These are phyloP conservation scores for Cryptosporidium canis DNA, from an alignment of 169 alveolate species.

Conservation along the genomic window DNA sequence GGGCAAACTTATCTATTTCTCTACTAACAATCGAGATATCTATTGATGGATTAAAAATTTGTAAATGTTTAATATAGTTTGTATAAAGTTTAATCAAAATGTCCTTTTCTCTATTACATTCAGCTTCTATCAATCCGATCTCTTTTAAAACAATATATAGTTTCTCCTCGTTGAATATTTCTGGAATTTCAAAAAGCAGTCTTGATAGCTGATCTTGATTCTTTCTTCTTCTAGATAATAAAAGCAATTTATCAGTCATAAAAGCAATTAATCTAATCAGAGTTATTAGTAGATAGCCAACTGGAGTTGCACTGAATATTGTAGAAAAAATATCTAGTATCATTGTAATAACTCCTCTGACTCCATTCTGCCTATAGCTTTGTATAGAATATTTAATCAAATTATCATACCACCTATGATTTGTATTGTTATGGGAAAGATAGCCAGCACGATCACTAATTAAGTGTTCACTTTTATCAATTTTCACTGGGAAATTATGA, in stretches of 20 bases:
- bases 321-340: constrained; percentile 59
- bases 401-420: constrained; percentile 47
- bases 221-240: constrained; percentile 46
- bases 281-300: constrained; percentile 45
- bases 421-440: not conserved
- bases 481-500: not conserved
- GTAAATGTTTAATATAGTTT: not conserved
- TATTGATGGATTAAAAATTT: not conserved
- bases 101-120: constrained; percentile 7
- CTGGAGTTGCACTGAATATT: constrained; percentile 69
- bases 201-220: constrained; percentile 46
- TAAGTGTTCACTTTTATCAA: not conserved
- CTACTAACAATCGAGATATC: not conserved
- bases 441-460: not conserved
- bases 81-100: not conserved
- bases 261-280: constrained; percentile 65
- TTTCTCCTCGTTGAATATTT: constrained; percentile 25
- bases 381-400: constrained; percentile 64
- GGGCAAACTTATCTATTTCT: not conserved
- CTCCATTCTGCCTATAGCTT: constrained; percentile 57
- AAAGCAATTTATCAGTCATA: constrained; percentile 62
- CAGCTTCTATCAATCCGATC: not conserved
- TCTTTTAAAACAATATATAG: not conserved
- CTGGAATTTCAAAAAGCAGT: constrained; percentile 47
- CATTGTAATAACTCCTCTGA: constrained; percentile 70